Percentiles rank a stretch among this genome's conserved stretches.
phyloP scores from a whole-genome alignment of 352 stramenopile genomes.

The Phytophthora fragariae region DNA sequence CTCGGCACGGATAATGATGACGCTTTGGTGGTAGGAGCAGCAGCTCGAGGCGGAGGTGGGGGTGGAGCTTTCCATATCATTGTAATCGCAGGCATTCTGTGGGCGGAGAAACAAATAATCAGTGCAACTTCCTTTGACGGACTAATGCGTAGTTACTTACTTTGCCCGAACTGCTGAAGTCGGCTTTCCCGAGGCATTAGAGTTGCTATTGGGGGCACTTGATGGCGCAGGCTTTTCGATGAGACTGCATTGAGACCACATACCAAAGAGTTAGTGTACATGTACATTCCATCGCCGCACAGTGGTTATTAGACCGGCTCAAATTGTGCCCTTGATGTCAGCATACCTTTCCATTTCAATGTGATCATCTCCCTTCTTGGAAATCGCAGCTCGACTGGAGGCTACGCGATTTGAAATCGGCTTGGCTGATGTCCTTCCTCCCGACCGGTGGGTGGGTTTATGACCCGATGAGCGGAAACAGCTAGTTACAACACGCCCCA shows the following conservation, averaged over 20 bases:
- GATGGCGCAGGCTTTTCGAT: conserved; percentile 22
- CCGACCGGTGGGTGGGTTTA: conserved; percentile 7
- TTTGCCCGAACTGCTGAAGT: conserved; percentile 14
- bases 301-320: not conserved
- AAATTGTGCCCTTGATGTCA: not conserved
- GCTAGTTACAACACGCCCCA: conserved; percentile 28
- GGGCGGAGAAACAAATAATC: not conserved
- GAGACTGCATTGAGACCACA: conserved; percentile 7
- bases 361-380: conserved; percentile 38
- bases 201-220: conserved; percentile 1
- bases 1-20: conserved; percentile 24
- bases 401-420: conserved; percentile 30
- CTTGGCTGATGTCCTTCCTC: conserved; percentile 30
- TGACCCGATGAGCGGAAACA: conserved; percentile 25
- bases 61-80: conserved; percentile 68
- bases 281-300: not conserved
- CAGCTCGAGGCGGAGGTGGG: conserved; percentile 11
- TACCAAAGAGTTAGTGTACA: not conserved
- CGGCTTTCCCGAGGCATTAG: conserved; percentile 4
- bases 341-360: conserved; percentile 56
- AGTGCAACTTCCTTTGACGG: not conserved
- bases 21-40: conserved; percentile 14
- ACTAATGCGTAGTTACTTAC: conserved; percentile 13
- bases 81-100: conserved; percentile 68
- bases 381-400: conserved; percentile 30